phyloP scores from a whole-genome alignment of 768 basidiomycete genomes.

The Megacollybia marginata region DNA sequence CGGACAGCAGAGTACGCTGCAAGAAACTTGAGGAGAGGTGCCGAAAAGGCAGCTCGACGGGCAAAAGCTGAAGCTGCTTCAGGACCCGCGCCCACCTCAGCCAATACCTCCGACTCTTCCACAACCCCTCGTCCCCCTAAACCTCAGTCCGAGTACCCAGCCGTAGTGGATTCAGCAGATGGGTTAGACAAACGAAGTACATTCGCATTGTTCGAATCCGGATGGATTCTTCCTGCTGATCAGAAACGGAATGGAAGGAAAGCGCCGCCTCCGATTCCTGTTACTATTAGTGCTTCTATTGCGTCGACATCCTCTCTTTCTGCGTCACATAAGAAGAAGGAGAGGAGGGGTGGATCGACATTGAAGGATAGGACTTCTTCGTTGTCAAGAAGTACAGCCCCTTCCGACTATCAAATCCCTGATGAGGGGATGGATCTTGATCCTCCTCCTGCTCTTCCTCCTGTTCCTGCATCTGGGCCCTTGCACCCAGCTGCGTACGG shows the following conservation, averaged over 20 bases:
- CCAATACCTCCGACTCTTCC: background rate
- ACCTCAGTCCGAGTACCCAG: constrained; percentile 30
- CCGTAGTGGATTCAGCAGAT: constrained; percentile 45
- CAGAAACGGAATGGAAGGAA: constrained; percentile 55
- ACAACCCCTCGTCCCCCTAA: background rate
- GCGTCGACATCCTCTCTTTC: constrained; percentile 4
- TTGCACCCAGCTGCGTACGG: background rate
- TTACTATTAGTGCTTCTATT: constrained; percentile 1
- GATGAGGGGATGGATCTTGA: constrained; percentile 1
- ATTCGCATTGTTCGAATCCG: constrained; percentile 77
- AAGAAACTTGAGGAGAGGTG: too few species aligned
- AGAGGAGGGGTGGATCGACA: background rate
- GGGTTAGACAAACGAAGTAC: constrained; percentile 64
- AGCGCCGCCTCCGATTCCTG: background rate
- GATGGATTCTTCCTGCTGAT: constrained; percentile 82
- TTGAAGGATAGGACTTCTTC: constrained; percentile 31
- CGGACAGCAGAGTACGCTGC: constrained; percentile 22
- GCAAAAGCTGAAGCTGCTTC: constrained; percentile 23
- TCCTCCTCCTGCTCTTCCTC: background rate
- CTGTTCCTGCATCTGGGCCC: background rate
- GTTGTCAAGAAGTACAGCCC: constrained; percentile 39
- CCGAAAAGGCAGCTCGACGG: constrained; percentile 28
- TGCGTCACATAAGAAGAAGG: too few species aligned
- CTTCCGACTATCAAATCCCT: constrained; percentile 36
- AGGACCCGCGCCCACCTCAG: background rate